Percentiles rank a stretch among this genome's conserved stretches.
These are phyloP conservation scores for Rhynchosporium graminicola DNA, from an alignment of 2,329 filamentous ascomycete species.

Conservation along the genomic window DNA sequence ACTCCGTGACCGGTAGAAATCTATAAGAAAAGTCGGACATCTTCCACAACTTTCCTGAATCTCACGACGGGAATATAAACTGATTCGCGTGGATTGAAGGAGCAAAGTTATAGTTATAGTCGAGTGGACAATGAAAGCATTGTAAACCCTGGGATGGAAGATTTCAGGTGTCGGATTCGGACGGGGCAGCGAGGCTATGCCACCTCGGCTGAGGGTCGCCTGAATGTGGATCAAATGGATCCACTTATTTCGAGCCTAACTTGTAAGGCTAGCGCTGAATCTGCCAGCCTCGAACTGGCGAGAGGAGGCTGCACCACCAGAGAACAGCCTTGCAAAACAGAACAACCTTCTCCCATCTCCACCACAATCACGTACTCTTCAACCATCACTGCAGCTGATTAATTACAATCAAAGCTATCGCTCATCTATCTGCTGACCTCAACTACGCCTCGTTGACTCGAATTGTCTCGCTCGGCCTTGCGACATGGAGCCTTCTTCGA, in stretches of 20 bases:
- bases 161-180: too few species aligned
- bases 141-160: too few species aligned
- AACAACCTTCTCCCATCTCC: constrained; percentile 22
- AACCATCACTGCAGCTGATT: constrained; percentile 30
- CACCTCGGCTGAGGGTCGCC: not conserved
- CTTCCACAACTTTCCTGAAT: too few species aligned
- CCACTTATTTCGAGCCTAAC: constrained; percentile 1
- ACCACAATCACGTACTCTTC: constrained; percentile 25
- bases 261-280: not conserved
- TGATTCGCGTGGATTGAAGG: too few species aligned
- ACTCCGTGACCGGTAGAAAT: too few species aligned
- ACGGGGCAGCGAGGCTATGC: not conserved
- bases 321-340: constrained; percentile 18
- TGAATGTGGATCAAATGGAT: not conserved
- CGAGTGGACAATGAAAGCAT: too few species aligned
- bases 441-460: constrained; percentile 24
- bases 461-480: constrained; percentile 29
- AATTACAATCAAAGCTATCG: constrained; percentile 7
- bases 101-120: too few species aligned
- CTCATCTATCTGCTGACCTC: constrained; percentile 11
- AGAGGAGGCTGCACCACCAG: constrained; percentile 16
- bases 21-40: too few species aligned
- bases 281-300: constrained; percentile 15
- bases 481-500: constrained; percentile 40
- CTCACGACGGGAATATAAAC: too few species aligned